These are phyloP conservation scores for Pythium phragmiticola DNA, from an alignment of 352 stramenopile genomes.

Conservation along the genomic window DNA sequence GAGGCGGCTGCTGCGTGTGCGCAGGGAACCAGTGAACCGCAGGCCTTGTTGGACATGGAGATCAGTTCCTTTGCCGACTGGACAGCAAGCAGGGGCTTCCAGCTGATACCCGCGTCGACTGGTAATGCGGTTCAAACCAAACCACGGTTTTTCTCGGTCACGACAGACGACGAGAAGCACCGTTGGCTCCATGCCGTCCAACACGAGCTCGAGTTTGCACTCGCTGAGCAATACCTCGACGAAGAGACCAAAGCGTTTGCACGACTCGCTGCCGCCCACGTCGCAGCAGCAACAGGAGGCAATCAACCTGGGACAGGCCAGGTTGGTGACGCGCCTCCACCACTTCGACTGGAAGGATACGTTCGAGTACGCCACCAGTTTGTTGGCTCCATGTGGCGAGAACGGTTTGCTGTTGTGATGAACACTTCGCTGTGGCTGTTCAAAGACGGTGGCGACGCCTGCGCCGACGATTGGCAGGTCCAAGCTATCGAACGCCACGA, in stretches of 20 bases:
- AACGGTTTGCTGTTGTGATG: constrained; percentile 25
- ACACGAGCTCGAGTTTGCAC: constrained; percentile 56
- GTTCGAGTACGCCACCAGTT: constrained; percentile 27
- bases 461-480: constrained; percentile 26
- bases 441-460: constrained; percentile 32
- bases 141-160: constrained; percentile 40
- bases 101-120: background rate
- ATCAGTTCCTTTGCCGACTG: constrained; percentile 47
- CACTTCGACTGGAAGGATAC: constrained; percentile 23
- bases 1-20: background rate
- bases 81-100: constrained; percentile 22
- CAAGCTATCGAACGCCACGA: constrained; percentile 52
- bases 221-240: constrained; percentile 58
- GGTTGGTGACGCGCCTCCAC: background rate
- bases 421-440: constrained; percentile 25
- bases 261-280: constrained; percentile 44
- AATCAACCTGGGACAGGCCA: background rate
- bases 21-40: background rate
- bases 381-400: constrained; percentile 27
- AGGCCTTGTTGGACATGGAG: constrained; percentile 25
- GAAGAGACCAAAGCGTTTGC: constrained; percentile 54
- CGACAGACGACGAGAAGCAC: constrained; percentile 34
- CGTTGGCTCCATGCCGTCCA: constrained; percentile 58
- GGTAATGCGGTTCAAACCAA: background rate
- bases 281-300: background rate